Evolutionary conservation across 768 basidiomycete species (phyloP).

Genomic region (Steccherinum ochraceum): DNA sequence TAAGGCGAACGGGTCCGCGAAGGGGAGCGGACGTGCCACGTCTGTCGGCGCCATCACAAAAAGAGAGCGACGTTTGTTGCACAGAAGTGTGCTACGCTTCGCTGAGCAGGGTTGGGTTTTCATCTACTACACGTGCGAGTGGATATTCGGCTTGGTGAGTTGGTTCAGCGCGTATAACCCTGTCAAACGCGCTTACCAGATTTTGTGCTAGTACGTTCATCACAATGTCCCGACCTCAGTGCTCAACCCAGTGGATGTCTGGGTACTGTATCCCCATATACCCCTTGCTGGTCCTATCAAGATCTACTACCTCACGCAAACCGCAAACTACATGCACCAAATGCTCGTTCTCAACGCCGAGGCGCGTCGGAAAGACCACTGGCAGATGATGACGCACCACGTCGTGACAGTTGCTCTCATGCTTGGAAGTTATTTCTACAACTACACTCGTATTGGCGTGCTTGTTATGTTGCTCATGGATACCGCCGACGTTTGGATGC

Average conservation of each 20-base stretch:
- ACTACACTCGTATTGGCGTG: slow-evolving; percentile 86
- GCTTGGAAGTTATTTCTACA: slow-evolving; percentile 67
- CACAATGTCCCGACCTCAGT: slow-evolving; percentile 58
- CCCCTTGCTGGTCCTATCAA: slow-evolving; percentile 79
- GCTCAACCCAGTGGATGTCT: slow-evolving; percentile 60
- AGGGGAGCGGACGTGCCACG: slow-evolving; percentile 30
- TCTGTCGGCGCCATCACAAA: slow-evolving; percentile 18
- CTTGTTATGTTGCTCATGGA: slow-evolving; percentile 93
- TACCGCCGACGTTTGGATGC: slow-evolving; percentile 85
- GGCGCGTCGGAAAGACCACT: slow-evolving; percentile 85
- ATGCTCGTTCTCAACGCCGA: slow-evolving; percentile 91
- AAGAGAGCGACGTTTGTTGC: slow-evolving; percentile 54
- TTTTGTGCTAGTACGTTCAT: slow-evolving; percentile 66
- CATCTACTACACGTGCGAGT: slow-evolving; percentile 73
- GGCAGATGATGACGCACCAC: slow-evolving; percentile 96
- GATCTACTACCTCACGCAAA: slow-evolving; percentile 82
- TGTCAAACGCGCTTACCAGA: slow-evolving; percentile 7
- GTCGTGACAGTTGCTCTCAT: slow-evolving; percentile 82
- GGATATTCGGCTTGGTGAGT: slow-evolving; percentile 78
- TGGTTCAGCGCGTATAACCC: slow-evolving; percentile 9
- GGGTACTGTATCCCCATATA: slow-evolving; percentile 78
- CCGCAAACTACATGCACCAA: slow-evolving; percentile 89
- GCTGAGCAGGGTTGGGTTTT: slow-evolving; percentile 94
- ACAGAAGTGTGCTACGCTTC: slow-evolving; percentile 76
- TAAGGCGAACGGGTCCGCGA: slow-evolving; percentile 27